phyloP scores from a whole-genome alignment of 805 yeast genomes.

The Nakazawaea holstii region DNA sequence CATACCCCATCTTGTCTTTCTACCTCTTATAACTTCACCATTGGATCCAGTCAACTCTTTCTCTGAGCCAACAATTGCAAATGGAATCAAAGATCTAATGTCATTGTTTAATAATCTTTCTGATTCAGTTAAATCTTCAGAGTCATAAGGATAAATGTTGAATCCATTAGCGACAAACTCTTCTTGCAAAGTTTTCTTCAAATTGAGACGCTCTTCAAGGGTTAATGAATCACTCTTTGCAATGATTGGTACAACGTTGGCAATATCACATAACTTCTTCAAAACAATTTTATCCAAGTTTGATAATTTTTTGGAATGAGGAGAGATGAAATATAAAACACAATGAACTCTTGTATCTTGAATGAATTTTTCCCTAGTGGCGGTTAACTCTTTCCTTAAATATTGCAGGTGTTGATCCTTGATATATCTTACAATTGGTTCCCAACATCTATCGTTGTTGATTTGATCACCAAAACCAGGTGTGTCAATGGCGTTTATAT shows the following conservation, averaged over 20 bases:
- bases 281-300: slow-evolving; percentile 79
- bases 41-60: slow-evolving; percentile 59
- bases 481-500: slow-evolving; percentile 87
- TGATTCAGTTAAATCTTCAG: slow-evolving; percentile 62
- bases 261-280: slow-evolving; percentile 79
- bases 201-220: slow-evolving; percentile 71
- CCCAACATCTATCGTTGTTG: slow-evolving; percentile 95
- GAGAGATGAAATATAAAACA: slow-evolving; percentile 84
- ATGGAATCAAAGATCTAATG: slow-evolving; percentile 76
- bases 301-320: slow-evolving; percentile 81
- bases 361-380: slow-evolving; percentile 80
- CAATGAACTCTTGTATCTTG: slow-evolving; percentile 92
- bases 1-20: slow-evolving; percentile 91
- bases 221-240: slow-evolving; percentile 93
- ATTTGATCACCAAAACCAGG: slow-evolving; percentile 98
- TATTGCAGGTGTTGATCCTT: slow-evolving; percentile 92
- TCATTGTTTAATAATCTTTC: slow-evolving; percentile 70
- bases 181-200: slow-evolving; percentile 70
- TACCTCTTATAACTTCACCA: slow-evolving; percentile 81
- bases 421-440: slow-evolving; percentile 87
- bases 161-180: slow-evolving; percentile 72
- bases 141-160: slow-evolving; percentile 80
- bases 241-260: slow-evolving; percentile 92
- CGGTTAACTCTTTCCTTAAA: slow-evolving; percentile 89
- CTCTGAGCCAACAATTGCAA: slow-evolving; percentile 92